Conservation (phyloP, 2,329 filamentous ascomycete species). For the Stemphylium vesicarium region DNA sequence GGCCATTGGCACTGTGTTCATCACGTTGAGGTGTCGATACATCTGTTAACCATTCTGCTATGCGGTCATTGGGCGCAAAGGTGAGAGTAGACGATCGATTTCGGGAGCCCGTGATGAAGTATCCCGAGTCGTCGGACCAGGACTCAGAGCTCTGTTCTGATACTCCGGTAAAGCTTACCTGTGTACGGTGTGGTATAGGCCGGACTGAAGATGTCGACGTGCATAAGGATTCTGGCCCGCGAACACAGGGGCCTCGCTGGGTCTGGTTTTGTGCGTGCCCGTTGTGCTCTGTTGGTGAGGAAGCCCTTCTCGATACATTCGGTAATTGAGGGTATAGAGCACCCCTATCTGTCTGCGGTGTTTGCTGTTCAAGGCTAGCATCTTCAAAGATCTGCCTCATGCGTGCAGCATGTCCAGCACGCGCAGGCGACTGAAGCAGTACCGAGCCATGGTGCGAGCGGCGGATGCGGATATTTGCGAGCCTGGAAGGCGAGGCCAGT, state of each 20-base stretch:
- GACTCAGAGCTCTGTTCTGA: slow-evolving; percentile 25
- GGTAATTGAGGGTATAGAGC: slow-evolving; percentile 32
- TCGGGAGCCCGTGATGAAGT: slow-evolving; percentile 18
- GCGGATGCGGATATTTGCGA: slow-evolving; percentile 34
- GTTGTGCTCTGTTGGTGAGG: background rate
- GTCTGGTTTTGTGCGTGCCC: background rate
- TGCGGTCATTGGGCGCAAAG: slow-evolving; percentile 11
- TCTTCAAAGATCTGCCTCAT: slow-evolving; percentile 41
- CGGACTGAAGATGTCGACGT: background rate
- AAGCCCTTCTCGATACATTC: slow-evolving; percentile 28
- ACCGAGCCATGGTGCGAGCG: slow-evolving; percentile 25
- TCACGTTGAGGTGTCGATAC: slow-evolving; percentile 5
- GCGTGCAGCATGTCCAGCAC: slow-evolving; percentile 33
- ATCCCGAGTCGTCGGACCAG: slow-evolving; percentile 39
- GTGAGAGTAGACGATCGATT: background rate
- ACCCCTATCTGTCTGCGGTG: background rate
- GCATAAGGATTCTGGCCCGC: slow-evolving; percentile 4
- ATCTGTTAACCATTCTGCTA: slow-evolving; percentile 26
- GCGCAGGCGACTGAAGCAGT: slow-evolving; percentile 38
- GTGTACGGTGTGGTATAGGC: background rate
- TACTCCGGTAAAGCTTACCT: background rate
- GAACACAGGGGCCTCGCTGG: background rate
- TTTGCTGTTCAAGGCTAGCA: slow-evolving; percentile 11
- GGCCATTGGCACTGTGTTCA: background rate
- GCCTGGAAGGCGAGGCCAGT: slow-evolving; percentile 5